A percentile compares a stretch with the other conserved stretches of the same genome.
Conservation (phyloP, 75 land plant species). For the Picea glauca region DNA sequence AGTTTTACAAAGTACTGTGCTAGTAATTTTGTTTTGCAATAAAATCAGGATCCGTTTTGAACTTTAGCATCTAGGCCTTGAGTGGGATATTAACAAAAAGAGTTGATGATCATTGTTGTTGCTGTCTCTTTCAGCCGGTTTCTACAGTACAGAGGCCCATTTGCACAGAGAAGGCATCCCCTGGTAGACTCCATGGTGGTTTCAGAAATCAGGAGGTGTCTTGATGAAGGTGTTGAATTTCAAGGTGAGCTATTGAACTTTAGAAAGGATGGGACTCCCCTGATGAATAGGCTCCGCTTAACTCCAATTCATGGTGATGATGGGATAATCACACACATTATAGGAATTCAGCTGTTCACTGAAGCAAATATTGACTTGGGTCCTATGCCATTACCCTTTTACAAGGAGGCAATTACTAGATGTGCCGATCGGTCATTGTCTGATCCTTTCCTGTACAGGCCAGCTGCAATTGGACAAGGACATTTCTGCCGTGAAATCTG, state of each 20-base stretch:
- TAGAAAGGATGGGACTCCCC: slow-evolving; percentile 78
- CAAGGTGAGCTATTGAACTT: slow-evolving; percentile 84
- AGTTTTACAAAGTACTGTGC: neutral
- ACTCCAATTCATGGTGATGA: slow-evolving; percentile 71
- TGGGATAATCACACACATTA: slow-evolving; percentile 67
- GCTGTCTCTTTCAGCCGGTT: slow-evolving; percentile 59
- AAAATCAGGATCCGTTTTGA: neutral
- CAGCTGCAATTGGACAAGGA: slow-evolving; percentile 14
- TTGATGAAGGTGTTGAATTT: slow-evolving; percentile 69
- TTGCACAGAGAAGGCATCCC: slow-evolving; percentile 75
- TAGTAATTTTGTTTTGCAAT: neutral
- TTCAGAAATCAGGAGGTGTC: slow-evolving; percentile 72
- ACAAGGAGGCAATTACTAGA: slow-evolving; percentile 11
- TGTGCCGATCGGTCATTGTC: neutral
- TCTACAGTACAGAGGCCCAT: slow-evolving; percentile 75
- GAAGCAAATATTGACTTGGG: slow-evolving; percentile 72
- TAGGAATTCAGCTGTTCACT: slow-evolving; percentile 68
- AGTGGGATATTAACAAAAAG: neutral
- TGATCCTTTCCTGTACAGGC: slow-evolving; percentile 8
- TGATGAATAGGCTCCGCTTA: slow-evolving; percentile 70
- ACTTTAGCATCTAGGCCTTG: neutral
- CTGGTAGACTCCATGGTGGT: slow-evolving; percentile 78
- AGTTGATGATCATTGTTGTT: neutral
- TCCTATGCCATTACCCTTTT: slow-evolving; percentile 15
- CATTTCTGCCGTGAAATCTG: slow-evolving; percentile 37